Evolutionary conservation across 129 eudicot species (phyloP), one percentile per base, ranked within the genome.

Genomic region (Flaveria linearis): DNA sequence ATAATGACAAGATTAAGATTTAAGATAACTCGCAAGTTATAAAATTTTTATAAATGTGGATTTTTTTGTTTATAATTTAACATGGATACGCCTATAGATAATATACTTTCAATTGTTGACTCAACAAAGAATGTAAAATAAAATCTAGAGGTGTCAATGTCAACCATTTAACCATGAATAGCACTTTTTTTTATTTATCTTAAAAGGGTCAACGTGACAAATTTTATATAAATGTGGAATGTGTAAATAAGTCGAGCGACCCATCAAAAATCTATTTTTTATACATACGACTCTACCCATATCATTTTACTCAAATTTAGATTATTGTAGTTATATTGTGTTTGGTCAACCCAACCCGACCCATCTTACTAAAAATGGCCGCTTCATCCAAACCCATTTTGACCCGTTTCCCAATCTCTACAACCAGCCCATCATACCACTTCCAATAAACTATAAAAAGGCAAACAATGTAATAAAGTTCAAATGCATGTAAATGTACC

Each of bases 401-500:
- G 30, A 57, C 64, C 64, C 1, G 64, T 22, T 23, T 43, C 63
- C 66, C 66, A 11, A 25, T 39, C 67, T 9, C 2, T 61, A 28
- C 64, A 20, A 60, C 41, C 36, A 4, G 23, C 45, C 43, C 47
- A 63, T 63, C 46, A 0, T 28, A 18, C 16, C 23, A 63, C 46
- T 1, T 33, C 22, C 33, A 28, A 15, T 30, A 63, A 28, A 61
- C 17, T 61, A 61, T 22, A 36, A 36, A 36, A 36, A 62, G 39
- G 69, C 1, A 5, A 26, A 22, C 49, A 61, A 26, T 7, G 69
- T 47, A 73, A 73, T 7, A 14, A 63, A 5, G 15, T 14, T 26
- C 5, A 66, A 15, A 56, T 56, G 20, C n/a, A 73, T 7, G 51
- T 66, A 15, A 47, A 62, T 82, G 67, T 80, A 95, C 99, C 97